A percentile compares a stretch with the other conserved stretches of the same genome.
Conservation (phyloP, 2,329 filamentous ascomycete species). For the Ceratocystis destructans region DNA sequence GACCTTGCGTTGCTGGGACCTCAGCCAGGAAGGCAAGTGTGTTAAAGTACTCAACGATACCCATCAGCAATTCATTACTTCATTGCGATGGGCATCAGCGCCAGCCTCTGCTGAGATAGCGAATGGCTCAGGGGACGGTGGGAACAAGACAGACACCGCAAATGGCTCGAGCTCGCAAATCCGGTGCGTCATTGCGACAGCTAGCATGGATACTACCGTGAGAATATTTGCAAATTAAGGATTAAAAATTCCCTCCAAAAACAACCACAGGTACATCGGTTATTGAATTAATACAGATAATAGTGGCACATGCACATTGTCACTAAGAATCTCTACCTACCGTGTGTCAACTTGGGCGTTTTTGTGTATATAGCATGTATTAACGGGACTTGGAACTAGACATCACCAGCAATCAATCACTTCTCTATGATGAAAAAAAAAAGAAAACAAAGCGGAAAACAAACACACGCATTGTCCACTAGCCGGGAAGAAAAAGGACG, state of each 20-base stretch:
- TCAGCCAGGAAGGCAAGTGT: conserved; percentile 78
- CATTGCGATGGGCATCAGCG: conserved; percentile 71
- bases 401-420: not conserved
- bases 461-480: not conserved
- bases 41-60: conserved; percentile 67
- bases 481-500: too few relatives aligned
- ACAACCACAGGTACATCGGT: not conserved
- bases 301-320: not conserved
- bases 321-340: not conserved
- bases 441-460: not conserved
- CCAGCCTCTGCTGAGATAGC: conserved; percentile 30
- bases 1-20: conserved; percentile 85
- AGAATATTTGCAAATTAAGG: conserved; percentile 54
- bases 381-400: not conserved
- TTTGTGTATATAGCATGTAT: not conserved
- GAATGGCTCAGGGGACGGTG: conserved; percentile 33
- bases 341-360: not conserved
- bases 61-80: conserved; percentile 75
- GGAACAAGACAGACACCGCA: conserved; percentile 22
- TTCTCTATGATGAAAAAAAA: not conserved
- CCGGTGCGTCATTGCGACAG: conserved; percentile 71
- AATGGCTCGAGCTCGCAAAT: conserved; percentile 45
- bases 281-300: not conserved
- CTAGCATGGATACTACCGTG: conserved; percentile 66
- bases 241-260: not conserved